Conservation (phyloP, 2,329 filamentous ascomycete genomes). For the Aspergillus texensis region DNA sequence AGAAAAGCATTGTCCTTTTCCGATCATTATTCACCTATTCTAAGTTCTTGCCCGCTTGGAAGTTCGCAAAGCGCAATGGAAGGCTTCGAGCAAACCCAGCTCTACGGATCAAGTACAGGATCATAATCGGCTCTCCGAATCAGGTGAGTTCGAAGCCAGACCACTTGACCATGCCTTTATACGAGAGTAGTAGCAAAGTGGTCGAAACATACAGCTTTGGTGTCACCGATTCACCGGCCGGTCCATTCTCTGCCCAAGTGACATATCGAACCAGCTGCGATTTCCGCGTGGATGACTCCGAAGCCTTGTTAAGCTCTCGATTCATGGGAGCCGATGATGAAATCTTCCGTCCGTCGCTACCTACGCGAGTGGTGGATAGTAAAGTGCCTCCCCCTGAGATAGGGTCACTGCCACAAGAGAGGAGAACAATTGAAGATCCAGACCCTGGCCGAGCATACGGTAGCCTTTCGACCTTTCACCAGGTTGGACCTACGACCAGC, state of each 20-base stretch:
- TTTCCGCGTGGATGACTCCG: constrained; percentile 88
- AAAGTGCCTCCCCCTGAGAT: constrained; percentile 53
- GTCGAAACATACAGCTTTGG: constrained; percentile 80
- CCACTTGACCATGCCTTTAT: constrained; percentile 70
- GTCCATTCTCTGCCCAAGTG: constrained; percentile 78
- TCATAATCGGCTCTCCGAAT: constrained; percentile 62
- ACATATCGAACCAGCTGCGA: constrained; percentile 86
- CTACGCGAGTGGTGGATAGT: constrained; percentile 51
- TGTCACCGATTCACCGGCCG: constrained; percentile 82
- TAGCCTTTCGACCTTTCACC: constrained; percentile 84
- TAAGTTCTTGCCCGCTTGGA: constrained; percentile 83
- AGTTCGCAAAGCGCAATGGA: constrained; percentile 73
- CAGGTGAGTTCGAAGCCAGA: constrained; percentile 62
- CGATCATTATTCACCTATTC: constrained; percentile 82
- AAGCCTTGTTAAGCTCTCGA: constrained; percentile 85
- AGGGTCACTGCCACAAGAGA: constrained; percentile 74
- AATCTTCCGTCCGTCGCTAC: constrained; percentile 78
- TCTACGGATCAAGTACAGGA: constrained; percentile 78
- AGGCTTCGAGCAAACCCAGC: constrained; percentile 67
- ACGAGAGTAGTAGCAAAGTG: constrained; percentile 63
- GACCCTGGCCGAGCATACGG: constrained; percentile 82
- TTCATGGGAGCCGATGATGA: constrained; percentile 91
- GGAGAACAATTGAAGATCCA: constrained; percentile 49
- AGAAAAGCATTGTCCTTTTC: constrained; percentile 94
- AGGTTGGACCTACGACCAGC: constrained; percentile 72